Conservation (phyloP, 2,329 filamentous ascomycete species). For the Fusarium nurragi region DNA sequence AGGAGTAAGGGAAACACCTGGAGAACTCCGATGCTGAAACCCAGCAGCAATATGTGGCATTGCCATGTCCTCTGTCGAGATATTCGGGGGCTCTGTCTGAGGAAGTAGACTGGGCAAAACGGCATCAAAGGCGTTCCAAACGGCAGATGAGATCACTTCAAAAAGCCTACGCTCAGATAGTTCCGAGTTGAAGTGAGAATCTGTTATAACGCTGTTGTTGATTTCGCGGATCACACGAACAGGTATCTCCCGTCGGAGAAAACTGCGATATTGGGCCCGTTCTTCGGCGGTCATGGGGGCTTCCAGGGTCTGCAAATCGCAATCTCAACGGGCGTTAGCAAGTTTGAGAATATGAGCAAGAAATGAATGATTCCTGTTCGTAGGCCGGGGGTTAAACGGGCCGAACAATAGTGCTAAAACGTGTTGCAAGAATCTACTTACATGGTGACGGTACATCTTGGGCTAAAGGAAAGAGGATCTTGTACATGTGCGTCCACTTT, state of each 20-base stretch:
- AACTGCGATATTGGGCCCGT: neutral
- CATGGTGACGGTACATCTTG: constrained; percentile 19
- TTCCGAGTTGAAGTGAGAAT: neutral
- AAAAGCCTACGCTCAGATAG: constrained; percentile 6
- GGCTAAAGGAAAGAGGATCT: constrained; percentile 11
- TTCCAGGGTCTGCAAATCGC: constrained; percentile 1
- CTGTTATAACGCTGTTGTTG: constrained; percentile 8
- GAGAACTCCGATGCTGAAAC: no score
- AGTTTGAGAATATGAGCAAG: fast-evolving
- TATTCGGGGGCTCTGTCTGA: neutral
- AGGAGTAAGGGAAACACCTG: neutral
- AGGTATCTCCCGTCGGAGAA: constrained; percentile 16
- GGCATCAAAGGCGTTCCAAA: constrained; percentile 28
- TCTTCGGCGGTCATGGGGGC: neutral
- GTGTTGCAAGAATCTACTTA: neutral
- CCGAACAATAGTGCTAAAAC: no score
- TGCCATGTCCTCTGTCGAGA: neutral
- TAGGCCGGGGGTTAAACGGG: no score
- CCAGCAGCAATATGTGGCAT: neutral
- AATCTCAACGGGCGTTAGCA: constrained; percentile 1
- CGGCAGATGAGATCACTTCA: constrained; percentile 5
- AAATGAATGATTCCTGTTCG: no score
- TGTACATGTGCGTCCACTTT: constrained; percentile 27
- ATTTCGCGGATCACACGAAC: constrained; percentile 1
- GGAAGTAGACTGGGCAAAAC: neutral